phyloP scores from a whole-genome alignment of 345 rosid genomes.

The Citrus mangshanensis region DNA sequence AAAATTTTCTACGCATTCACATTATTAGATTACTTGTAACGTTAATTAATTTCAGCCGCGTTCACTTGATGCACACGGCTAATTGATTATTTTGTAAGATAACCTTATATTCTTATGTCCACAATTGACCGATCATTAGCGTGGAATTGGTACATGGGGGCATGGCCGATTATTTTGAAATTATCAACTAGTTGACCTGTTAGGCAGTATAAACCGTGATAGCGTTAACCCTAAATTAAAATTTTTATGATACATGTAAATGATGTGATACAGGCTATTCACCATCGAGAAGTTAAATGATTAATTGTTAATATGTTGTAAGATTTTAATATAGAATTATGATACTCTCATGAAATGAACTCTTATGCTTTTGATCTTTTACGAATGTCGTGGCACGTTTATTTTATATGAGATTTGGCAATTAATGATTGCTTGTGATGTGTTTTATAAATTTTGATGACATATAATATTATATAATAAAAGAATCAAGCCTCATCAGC shows the following conservation, averaged over 20 bases:
- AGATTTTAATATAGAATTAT: accelerated
- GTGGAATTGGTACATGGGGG: neutral
- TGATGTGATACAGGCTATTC: neutral
- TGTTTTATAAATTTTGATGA: no score
- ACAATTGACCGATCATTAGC: neutral
- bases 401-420: neutral
- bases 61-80: neutral
- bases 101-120: neutral
- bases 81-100: neutral
- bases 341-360: accelerated
- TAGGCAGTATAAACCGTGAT: no score
- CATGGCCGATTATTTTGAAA: neutral
- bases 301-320: no score
- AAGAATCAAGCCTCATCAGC: neutral
- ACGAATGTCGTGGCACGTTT: accelerated
- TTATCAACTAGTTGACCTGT: neutral
- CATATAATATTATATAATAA: neutral
- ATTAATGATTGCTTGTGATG: neutral
- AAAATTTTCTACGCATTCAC: neutral
- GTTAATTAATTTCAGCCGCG: neutral
- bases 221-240: accelerated
- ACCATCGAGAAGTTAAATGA: no score
- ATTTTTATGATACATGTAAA: neutral
- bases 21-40: neutral
- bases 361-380: no score